Evolutionary conservation across 2,329 filamentous ascomycete species (phyloP).

Genomic region (Lasiodiplodia sp.): DNA sequence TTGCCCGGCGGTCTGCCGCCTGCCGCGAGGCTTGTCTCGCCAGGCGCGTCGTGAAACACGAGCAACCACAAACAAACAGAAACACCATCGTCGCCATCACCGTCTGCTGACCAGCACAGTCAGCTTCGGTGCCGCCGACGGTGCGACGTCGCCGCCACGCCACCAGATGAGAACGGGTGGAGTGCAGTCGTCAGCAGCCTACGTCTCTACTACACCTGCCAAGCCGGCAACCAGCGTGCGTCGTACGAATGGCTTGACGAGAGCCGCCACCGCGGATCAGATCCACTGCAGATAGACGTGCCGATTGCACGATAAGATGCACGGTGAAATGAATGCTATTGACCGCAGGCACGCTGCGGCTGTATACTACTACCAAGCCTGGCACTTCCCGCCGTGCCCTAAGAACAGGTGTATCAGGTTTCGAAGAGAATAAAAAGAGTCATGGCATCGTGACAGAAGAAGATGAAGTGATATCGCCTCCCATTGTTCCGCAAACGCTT

Average conservation of each 20-base stretch:
- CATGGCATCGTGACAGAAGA: slow-evolving; percentile 28
- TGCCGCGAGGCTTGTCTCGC: not conserved
- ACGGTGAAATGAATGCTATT: not conserved
- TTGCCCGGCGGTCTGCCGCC: slow-evolving; percentile 1
- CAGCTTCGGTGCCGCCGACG: not conserved
- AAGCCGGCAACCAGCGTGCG: not conserved
- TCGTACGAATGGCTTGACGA: slow-evolving; percentile 4
- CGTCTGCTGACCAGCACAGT: not conserved
- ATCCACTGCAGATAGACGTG: slow-evolving; percentile 6
- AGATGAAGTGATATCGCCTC: slow-evolving; percentile 24
- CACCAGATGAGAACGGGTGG: not conserved
- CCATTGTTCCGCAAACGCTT: slow-evolving; percentile 27
- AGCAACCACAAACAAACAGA: not conserved
- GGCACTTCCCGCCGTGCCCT: slow-evolving; percentile 8
- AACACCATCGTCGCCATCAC: not conserved
- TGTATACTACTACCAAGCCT: slow-evolving; percentile 18
- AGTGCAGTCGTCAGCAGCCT: slow-evolving; percentile 23
- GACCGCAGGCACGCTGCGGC: slow-evolving; percentile 6
- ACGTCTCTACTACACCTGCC: slow-evolving; percentile 6
- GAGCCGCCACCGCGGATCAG: not conserved
- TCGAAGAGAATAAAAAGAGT: slow-evolving; percentile 12
- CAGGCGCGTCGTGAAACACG: slow-evolving; percentile 18
- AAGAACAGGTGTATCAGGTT: slow-evolving; percentile 13
- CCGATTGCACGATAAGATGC: slow-evolving; percentile 1
- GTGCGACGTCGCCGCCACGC: not conserved